Conservation (phyloP, 1,284 basidiomycete species). For the Pseudozyma pruni region DNA sequence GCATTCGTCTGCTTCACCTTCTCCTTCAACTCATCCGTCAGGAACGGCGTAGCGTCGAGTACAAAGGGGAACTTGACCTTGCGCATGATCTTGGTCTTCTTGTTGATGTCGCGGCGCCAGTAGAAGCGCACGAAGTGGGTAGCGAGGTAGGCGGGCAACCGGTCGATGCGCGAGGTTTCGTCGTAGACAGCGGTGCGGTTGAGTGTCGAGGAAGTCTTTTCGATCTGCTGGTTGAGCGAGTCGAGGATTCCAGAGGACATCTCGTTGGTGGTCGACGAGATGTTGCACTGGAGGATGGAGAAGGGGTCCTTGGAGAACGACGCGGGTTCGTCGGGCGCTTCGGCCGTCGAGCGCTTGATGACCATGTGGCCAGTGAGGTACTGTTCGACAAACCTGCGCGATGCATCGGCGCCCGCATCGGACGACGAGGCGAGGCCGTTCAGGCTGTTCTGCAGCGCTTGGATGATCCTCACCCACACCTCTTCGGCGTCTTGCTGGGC, state of each 20-base stretch:
- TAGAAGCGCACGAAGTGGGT: slow-evolving; percentile 95
- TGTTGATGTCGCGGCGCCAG: slow-evolving; percentile 89
- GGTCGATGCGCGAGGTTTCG: slow-evolving; percentile 83
- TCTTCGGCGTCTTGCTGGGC: slow-evolving; percentile 98
- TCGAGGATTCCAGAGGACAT: slow-evolving; percentile 87
- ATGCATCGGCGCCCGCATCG: slow-evolving; percentile 14
- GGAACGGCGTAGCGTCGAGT: slow-evolving; percentile 85
- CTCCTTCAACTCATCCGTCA: slow-evolving; percentile 80
- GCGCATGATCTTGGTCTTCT: slow-evolving; percentile 75
- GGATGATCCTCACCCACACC: slow-evolving; percentile 87
- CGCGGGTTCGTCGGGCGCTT: slow-evolving; percentile 81
- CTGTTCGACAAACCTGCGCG: slow-evolving; percentile 78
- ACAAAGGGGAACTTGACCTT: slow-evolving; percentile 91
- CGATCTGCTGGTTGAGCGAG: slow-evolving; percentile 83
- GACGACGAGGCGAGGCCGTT: slow-evolving; percentile 29
- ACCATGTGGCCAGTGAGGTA: slow-evolving; percentile 84
- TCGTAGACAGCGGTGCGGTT: slow-evolving; percentile 84
- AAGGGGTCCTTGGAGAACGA: slow-evolving; percentile 78
- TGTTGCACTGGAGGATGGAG: slow-evolving; percentile 93
- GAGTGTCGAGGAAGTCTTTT: slow-evolving; percentile 84
- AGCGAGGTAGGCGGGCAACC: slow-evolving; percentile 83
- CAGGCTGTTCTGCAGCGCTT: slow-evolving; percentile 77
- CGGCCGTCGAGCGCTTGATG: slow-evolving; percentile 74
- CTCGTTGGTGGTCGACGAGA: slow-evolving; percentile 84
- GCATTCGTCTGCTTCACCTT: slow-evolving; percentile 78